Percentiles rank a stretch among this genome's conserved stretches.
phyloP scores from a whole-genome alignment of 1,284 basidiomycete genomes.

The Agaricales sp. region DNA sequence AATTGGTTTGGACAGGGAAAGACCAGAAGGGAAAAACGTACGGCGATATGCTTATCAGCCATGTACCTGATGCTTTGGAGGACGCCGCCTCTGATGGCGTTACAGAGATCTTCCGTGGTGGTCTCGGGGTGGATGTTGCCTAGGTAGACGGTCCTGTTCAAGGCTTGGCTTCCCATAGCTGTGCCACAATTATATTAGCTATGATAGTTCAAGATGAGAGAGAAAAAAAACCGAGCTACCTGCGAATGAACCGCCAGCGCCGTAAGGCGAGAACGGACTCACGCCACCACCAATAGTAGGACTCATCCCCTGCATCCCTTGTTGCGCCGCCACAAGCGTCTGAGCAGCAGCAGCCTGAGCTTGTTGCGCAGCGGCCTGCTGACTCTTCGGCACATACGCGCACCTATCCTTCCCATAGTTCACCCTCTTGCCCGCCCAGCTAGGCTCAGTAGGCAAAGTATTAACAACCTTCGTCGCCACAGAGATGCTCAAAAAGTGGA shows the following conservation, averaged over 20 bases:
- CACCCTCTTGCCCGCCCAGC: slow-evolving; percentile 90
- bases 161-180: slow-evolving; percentile 26
- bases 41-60: slow-evolving; percentile 90
- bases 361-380: slow-evolving; percentile 75
- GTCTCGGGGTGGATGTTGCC: slow-evolving; percentile 94
- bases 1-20: neutral
- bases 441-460: slow-evolving; percentile 78
- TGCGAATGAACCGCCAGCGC: slow-evolving; percentile 39
- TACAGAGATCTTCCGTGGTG: slow-evolving; percentile 86
- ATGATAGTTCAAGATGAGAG: neutral
- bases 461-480: slow-evolving; percentile 92
- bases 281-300: slow-evolving; percentile 8
- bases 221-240: slow-evolving; percentile 28
- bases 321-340: slow-evolving; percentile 45
- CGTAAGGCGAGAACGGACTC: slow-evolving; percentile 47
- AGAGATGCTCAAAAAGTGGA: slow-evolving; percentile 90
- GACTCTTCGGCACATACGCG: slow-evolving; percentile 87
- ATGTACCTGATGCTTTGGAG: slow-evolving; percentile 86
- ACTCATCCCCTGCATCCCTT: neutral
- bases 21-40: slow-evolving; percentile 26
- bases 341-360: slow-evolving; percentile 77
- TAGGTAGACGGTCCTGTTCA: slow-evolving; percentile 87
- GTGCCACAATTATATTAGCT: slow-evolving; percentile 7
- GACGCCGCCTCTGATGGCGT: slow-evolving; percentile 86
- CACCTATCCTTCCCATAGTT: slow-evolving; percentile 95